These are phyloP conservation scores for Porpolomopsis calyptriformis DNA, from an alignment of 768 basidiomycete genomes.

Conservation along the genomic window DNA sequence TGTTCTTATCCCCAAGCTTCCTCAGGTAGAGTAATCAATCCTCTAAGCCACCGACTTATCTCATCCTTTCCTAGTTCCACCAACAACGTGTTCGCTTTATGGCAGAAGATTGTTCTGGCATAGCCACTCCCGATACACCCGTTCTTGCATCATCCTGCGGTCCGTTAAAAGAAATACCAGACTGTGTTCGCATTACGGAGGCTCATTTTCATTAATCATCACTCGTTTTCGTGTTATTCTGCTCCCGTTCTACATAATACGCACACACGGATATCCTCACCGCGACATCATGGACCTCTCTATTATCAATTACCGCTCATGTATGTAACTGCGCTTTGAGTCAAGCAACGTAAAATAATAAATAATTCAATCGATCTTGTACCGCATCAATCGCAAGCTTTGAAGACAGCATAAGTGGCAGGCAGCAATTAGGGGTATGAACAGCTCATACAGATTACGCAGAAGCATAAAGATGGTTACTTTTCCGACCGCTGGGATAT, in stretches of 20 bases:
- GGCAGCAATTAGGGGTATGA: not conserved
- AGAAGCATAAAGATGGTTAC: slow-evolving; percentile 97
- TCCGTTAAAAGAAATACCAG: slow-evolving; percentile 26
- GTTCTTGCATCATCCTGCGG: slow-evolving; percentile 46
- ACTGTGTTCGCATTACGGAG: slow-evolving; percentile 34
- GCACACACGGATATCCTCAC: slow-evolving; percentile 17
- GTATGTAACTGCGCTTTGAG: no score
- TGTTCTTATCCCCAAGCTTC: slow-evolving; percentile 91
- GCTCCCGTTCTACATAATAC: not conserved
- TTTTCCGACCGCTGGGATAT: slow-evolving; percentile 94
- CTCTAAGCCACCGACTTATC: slow-evolving; percentile 11
- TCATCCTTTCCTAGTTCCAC: slow-evolving; percentile 46
- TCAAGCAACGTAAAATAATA: no score
- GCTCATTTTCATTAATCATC: slow-evolving; percentile 29
- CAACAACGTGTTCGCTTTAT: slow-evolving; percentile 75
- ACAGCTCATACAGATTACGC: slow-evolving; percentile 69
- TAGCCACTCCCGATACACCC: slow-evolving; percentile 55
- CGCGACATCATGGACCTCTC: no score
- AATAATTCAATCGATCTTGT: no score
- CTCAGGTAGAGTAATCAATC: slow-evolving; percentile 48
- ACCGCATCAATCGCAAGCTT: slow-evolving; percentile 50
- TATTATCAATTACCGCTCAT: no score
- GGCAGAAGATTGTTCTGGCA: slow-evolving; percentile 51
- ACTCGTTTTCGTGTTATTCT: not conserved
- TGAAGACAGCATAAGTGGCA: slow-evolving; percentile 3